Evolutionary conservation across 23 red algal species (phyloP).

Genomic region (Chondrus crispus): DNA sequence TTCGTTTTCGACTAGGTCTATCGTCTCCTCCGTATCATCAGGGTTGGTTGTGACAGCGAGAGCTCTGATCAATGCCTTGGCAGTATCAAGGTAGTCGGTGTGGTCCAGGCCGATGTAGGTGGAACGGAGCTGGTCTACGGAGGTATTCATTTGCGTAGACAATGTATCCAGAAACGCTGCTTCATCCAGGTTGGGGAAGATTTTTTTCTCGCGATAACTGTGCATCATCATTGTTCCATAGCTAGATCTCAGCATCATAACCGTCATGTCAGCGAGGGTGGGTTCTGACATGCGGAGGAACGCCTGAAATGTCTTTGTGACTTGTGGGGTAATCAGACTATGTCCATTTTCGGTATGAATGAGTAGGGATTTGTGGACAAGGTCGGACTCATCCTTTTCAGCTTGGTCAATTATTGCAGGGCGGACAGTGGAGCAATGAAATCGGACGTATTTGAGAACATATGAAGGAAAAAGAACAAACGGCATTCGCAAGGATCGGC

Average conservation of each 20-base stretch:
- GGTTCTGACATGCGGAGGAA: background rate
- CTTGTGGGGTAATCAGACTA: background rate
- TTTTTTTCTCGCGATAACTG: background rate
- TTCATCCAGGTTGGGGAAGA: background rate
- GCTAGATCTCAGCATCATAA: slow-evolving; percentile 11
- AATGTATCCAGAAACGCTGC: slow-evolving; percentile 7
- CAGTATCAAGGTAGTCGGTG: too few relatives aligned
- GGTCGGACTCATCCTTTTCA: background rate
- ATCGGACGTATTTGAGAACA: background rate
- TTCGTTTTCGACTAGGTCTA: too few relatives aligned
- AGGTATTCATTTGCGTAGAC: slow-evolving; percentile 31
- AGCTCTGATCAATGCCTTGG: too few relatives aligned
- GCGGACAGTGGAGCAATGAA: background rate
- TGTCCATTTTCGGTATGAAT: background rate
- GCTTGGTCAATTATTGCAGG: background rate
- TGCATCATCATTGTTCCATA: slow-evolving; percentile 16
- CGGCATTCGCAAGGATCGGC: background rate
- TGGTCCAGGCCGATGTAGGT: too few relatives aligned
- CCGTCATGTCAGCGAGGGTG: background rate
- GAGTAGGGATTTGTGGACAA: background rate
- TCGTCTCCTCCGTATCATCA: too few relatives aligned
- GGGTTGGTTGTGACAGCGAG: too few relatives aligned
- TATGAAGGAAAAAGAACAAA: background rate
- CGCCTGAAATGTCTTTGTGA: background rate
- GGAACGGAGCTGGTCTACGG: background rate